Evolutionary conservation across 1,284 basidiomycete genomes (phyloP), one percentile per base, ranked within the genome.

Genomic region (Meira nashicola): DNA sequence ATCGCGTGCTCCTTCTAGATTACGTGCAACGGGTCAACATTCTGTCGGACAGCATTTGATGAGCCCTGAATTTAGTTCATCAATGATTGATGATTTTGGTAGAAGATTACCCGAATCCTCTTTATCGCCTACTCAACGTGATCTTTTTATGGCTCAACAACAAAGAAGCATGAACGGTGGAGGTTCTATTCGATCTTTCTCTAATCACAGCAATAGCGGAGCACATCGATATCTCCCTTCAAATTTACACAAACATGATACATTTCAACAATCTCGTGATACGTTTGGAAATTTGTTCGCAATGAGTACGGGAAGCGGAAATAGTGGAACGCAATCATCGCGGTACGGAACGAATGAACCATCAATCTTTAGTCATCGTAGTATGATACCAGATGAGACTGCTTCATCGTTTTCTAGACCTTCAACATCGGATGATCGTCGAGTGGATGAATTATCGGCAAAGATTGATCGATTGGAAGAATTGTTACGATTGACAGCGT

Each of bases 381-480:
- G 50, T 23, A 41, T 53, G 11, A 14, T 38, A 2, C 12, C 15
- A 14, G 50, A 41, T 17, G 50, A 53, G 28, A 33, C 50, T 39
- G 28, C 39, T 2, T 53, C 50, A 3, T 14, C 37, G 2, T 39
- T 40, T 23, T 14, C 28, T 15, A 37, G 50, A 53, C n/a, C 12
- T 15, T n/a, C 12, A 19, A 23, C 17, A 48, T 48, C 46, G 21
- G 28, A 33, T 33, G 43, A 44, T 44, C 50, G 28, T 33, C 44
- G 43, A 19, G 23, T 56, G 44, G 39, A 56, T 19, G 55, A 56
- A 23, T 40, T 56, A 23, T 21, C 55, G 23, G 33, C 25, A 39
- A 56, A 56, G 55, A 56, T 56, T 33, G 55, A 56, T 19, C 12
- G 10, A 3, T 49, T 56, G 14, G 55, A 56, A 43, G 15, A n/a